phyloP scores from a whole-genome alignment of 192 early-diverging fungal genomes.

The Coemansia asiatica region DNA sequence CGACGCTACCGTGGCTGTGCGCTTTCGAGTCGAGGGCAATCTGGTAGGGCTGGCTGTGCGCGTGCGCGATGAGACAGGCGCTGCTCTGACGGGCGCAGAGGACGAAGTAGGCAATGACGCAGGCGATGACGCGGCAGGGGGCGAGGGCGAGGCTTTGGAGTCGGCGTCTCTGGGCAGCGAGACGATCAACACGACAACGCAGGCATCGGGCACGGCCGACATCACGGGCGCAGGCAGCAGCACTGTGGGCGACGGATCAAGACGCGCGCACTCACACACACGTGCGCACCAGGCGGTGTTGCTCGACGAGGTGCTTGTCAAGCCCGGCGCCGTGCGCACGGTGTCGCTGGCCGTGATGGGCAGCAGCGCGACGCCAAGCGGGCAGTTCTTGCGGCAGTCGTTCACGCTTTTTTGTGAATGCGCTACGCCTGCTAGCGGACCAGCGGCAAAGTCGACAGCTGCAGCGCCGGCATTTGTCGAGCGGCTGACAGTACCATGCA shows the following conservation, averaged over 20 bases:
- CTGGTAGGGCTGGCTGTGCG: conserved; percentile 17
- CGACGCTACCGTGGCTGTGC: conserved; percentile 72
- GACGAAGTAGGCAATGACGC: conserved; percentile 10
- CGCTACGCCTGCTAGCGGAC: conserved; percentile 40
- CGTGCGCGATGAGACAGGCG: conserved; percentile 1
- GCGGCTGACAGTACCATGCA: conserved; percentile 77
- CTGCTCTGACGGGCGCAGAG: background rate
- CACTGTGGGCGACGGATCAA: background rate
- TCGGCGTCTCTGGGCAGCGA: conserved; percentile 14
- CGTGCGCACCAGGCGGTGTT: conserved; percentile 26
- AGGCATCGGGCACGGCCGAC: background rate
- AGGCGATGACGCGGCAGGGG: conserved; percentile 4
- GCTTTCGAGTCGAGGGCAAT: conserved; percentile 60
- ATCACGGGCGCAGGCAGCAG: background rate
- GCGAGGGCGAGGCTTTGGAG: background rate
- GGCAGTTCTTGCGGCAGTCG: conserved; percentile 65
- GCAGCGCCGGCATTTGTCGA: conserved; percentile 49
- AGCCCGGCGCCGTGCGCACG: conserved; percentile 78
- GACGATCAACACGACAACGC: background rate
- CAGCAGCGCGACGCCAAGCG: conserved; percentile 52
- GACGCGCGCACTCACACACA: conserved; percentile 1
- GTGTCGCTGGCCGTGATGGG: conserved; percentile 76
- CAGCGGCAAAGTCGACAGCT: conserved; percentile 55
- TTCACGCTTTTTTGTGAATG: conserved; percentile 73
- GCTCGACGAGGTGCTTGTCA: conserved; percentile 80